phyloP scores from a whole-genome alignment of 192 early-diverging fungal genomes.

The Linnemannia elongata region DNA sequence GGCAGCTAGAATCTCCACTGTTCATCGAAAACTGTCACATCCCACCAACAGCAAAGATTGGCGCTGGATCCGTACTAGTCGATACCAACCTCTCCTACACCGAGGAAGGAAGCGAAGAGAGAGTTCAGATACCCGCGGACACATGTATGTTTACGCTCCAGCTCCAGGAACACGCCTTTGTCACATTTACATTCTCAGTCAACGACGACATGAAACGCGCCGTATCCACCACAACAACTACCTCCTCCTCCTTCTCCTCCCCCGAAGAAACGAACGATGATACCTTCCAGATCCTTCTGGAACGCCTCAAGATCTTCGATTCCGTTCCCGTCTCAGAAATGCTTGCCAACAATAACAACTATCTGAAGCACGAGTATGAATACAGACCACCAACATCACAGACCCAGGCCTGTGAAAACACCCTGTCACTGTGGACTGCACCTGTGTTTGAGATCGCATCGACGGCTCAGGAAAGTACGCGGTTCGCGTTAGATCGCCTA shows the following conservation, averaged over 20 bases:
- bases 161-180: slow-evolving; percentile 44
- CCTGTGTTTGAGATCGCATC: slow-evolving; percentile 29
- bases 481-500: slow-evolving; percentile 26
- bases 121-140: slow-evolving; percentile 19
- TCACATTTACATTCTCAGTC: slow-evolving; percentile 54
- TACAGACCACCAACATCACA: neutral
- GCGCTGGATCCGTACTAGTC: slow-evolving; percentile 28
- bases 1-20: neutral
- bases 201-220: slow-evolving; percentile 56
- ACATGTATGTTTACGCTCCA: slow-evolving; percentile 55
- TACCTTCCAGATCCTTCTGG: neutral
- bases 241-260: neutral
- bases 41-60: neutral
- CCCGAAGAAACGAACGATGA: neutral
- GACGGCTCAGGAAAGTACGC: slow-evolving; percentile 24
- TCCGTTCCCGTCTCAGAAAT: slow-evolving; percentile 14
- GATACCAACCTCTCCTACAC: slow-evolving; percentile 16
- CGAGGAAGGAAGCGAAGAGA: neutral
- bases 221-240: neutral
- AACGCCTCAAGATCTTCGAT: slow-evolving; percentile 28
- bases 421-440: slow-evolving; percentile 39
- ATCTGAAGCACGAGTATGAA: neutral
- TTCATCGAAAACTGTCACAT: slow-evolving; percentile 27
- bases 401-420: neutral
- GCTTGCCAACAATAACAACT: neutral